These are phyloP conservation scores for Beverwykella pulmonaria DNA, from an alignment of 495 filamentous ascomycete genomes.

Conservation along the genomic window DNA sequence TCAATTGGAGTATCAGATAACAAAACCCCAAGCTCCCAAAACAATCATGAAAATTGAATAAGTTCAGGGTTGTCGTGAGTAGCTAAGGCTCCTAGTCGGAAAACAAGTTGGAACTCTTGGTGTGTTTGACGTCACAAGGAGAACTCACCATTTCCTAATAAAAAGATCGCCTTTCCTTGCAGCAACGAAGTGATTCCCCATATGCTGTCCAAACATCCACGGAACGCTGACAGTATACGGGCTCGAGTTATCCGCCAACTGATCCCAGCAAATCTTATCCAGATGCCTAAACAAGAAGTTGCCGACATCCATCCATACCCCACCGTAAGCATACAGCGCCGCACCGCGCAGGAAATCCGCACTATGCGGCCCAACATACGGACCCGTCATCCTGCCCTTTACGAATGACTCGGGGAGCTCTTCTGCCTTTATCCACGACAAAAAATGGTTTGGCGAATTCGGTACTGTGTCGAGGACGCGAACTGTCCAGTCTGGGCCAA, in stretches of 20 bases:
- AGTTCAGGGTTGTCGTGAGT: too few species aligned
- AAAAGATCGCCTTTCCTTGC: conserved; percentile 45
- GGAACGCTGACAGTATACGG: conserved; percentile 47
- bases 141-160: conserved; percentile 46
- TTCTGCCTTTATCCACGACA: conserved; percentile 40
- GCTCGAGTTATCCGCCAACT: conserved; percentile 45
- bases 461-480: conserved; percentile 32
- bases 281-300: conserved; percentile 46
- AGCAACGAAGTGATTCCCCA: conserved; percentile 51
- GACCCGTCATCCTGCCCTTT: conserved; percentile 45
- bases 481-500: conserved; percentile 34
- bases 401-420: conserved; percentile 47
- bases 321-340: conserved; percentile 45
- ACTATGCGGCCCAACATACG: conserved; percentile 42
- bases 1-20: neutral
- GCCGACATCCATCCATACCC: conserved; percentile 50
- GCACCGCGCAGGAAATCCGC: conserved; percentile 48
- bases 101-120: too few species aligned
- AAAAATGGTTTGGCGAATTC: conserved; percentile 30
- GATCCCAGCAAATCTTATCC: conserved; percentile 51
- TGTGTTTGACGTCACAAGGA: neutral
- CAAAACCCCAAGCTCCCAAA: too few species aligned
- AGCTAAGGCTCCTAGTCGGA: too few species aligned
- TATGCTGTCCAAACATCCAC: conserved; percentile 40
- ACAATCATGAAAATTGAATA: too few species aligned